Conservation (phyloP, 2,329 filamentous ascomycete genomes). For the Colletotrichum sp. region DNA sequence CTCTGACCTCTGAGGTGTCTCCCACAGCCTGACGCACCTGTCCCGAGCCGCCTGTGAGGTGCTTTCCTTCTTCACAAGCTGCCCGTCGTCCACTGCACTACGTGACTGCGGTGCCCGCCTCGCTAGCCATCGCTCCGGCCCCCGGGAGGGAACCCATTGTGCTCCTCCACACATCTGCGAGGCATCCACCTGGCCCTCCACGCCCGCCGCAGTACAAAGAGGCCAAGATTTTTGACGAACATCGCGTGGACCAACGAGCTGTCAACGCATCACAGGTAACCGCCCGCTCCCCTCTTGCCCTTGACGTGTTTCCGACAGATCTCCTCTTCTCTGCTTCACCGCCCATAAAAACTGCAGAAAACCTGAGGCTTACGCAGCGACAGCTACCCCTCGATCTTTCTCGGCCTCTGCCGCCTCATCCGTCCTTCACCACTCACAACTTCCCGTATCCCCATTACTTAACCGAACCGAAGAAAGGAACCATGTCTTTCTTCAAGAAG, state of each 20-base stretch:
- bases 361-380: conserved; percentile 18
- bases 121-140: neutral
- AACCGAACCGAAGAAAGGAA: conserved; percentile 4
- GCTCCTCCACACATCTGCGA: neutral
- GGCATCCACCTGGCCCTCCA: neutral
- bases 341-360: conserved; percentile 9
- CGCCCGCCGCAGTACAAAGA: conserved; percentile 1
- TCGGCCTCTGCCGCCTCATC: conserved; percentile 23
- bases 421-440: conserved; percentile 9
- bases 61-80: neutral
- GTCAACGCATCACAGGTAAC: conserved; percentile 7
- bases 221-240: conserved; percentile 7
- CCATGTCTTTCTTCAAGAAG: conserved; percentile 52
- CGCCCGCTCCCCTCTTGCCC: conserved; percentile 3
- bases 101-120: neutral
- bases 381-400: conserved; percentile 13
- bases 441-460: neutral
- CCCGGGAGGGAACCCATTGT: conserved; percentile 18
- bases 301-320: conserved; percentile 5
- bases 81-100: neutral
- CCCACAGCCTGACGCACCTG: neutral
- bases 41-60: neutral
- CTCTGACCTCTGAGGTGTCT: neutral
- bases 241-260: conserved; percentile 7
- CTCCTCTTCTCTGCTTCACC: neutral